These are phyloP conservation scores for Scortechinia acanthostroma DNA, from an alignment of 2,329 filamentous ascomycete species.

Conservation along the genomic window DNA sequence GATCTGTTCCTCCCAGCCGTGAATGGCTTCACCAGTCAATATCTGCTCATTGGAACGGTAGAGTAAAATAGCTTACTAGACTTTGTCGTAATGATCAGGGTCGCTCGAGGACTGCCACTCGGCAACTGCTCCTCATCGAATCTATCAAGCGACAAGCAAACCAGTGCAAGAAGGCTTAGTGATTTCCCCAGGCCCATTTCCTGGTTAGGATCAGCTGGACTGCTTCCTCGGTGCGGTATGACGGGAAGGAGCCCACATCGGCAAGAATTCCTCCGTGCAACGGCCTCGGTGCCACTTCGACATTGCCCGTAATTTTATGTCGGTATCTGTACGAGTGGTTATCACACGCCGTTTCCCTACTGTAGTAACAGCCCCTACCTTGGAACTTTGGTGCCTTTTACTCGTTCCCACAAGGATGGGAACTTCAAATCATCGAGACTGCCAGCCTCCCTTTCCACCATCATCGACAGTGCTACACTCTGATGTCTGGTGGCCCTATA, in stretches of 20 bases:
- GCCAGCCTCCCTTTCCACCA: conserved; percentile 16
- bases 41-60: conserved; percentile 1
- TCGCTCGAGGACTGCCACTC: conserved; percentile 7
- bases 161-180: conserved; percentile 14
- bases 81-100: conserved; percentile 13
- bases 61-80: conserved; percentile 6
- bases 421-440: conserved; percentile 9
- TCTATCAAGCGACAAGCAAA: conserved; percentile 13
- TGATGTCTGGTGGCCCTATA: conserved; percentile 14
- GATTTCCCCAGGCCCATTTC: conserved; percentile 27
- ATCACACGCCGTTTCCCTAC: conserved; percentile 3
- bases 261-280: conserved; percentile 18
- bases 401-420: conserved; percentile 11
- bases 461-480: conserved; percentile 16
- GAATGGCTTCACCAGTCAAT: conserved; percentile 9
- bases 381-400: conserved; percentile 3
- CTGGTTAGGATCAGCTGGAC: conserved; percentile 7
- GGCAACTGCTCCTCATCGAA: conserved; percentile 4
- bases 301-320: conserved; percentile 9
- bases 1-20: conserved; percentile 15
- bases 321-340: conserved; percentile 10
- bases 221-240: too few relatives aligned
- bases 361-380: conserved; percentile 5
- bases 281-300: conserved; percentile 5
- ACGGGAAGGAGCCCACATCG: conserved; percentile 17